Evolutionary conservation across 2,329 filamentous ascomycete genomes (phyloP).

Genomic region (Pleomassaria siparia): DNA sequence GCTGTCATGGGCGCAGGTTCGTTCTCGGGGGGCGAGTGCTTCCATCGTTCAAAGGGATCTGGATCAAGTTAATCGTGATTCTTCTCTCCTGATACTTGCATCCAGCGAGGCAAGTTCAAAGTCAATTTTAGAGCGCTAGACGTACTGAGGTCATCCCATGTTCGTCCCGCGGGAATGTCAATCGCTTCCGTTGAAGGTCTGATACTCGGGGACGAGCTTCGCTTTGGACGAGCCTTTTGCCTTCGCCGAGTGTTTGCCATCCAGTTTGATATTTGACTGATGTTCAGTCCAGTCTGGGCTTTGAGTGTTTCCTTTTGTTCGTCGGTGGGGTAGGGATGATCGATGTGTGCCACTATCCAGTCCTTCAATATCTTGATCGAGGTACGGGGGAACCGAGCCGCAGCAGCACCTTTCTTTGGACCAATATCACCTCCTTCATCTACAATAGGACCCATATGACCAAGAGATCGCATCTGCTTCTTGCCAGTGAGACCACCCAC

Average conservation of each 20-base stretch:
- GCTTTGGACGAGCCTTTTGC: slow-evolving; percentile 71
- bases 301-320: slow-evolving; percentile 82
- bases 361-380: slow-evolving; percentile 79
- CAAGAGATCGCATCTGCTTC: slow-evolving; percentile 40
- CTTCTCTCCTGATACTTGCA: slow-evolving; percentile 20
- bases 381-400: slow-evolving; percentile 69
- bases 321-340: slow-evolving; percentile 86
- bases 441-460: slow-evolving; percentile 40
- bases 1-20: slow-evolving; percentile 66
- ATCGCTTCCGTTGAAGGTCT: slow-evolving; percentile 65
- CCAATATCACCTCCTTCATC: slow-evolving; percentile 30
- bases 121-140: no score
- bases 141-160: slow-evolving; percentile 49
- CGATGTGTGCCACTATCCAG: slow-evolving; percentile 78
- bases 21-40: slow-evolving; percentile 68
- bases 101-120: slow-evolving; percentile 1
- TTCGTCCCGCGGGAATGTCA: slow-evolving; percentile 69
- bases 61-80: slow-evolving; percentile 48
- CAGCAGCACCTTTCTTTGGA: slow-evolving; percentile 37
- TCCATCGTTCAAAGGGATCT: slow-evolving; percentile 69
- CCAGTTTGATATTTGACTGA: slow-evolving; percentile 88
- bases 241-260: slow-evolving; percentile 84
- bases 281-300: slow-evolving; percentile 75
- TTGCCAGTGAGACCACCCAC: slow-evolving; percentile 41
- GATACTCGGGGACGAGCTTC: slow-evolving; percentile 69